Evolutionary conservation across 179 eudicot genomes (phyloP).

Genomic region (Beta macrorhiza): DNA sequence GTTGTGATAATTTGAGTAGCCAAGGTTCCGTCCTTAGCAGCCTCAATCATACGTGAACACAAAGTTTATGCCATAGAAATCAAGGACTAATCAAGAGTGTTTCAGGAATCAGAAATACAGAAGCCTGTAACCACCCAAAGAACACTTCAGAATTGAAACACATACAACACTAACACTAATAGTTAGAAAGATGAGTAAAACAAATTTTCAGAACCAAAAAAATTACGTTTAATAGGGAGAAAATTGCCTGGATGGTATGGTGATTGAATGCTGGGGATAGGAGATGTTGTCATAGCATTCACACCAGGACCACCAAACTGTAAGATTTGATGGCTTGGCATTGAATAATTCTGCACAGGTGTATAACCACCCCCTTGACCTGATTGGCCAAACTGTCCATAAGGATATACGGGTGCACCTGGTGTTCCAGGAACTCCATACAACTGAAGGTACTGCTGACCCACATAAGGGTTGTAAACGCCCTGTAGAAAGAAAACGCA

Average conservation of each 20-base stretch:
- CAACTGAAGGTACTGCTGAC: conserved; percentile 81
- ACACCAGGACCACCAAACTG: conserved; percentile 67
- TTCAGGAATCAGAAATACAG: too few species aligned
- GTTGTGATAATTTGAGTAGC: too few species aligned
- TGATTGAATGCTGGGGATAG: conserved; percentile 65
- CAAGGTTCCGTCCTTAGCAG: not conserved
- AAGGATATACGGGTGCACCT: conserved; percentile 64
- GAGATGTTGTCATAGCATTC: conserved; percentile 52
- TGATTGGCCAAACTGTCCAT: conserved; percentile 69
- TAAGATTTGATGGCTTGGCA: conserved; percentile 77
- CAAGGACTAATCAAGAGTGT: not conserved
- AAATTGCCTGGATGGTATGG: conserved; percentile 65
- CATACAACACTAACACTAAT: not conserved
- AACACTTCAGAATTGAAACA: not conserved
- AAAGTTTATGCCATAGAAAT: not conserved
- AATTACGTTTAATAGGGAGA: conserved; percentile 36
- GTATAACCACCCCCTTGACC: conserved; percentile 58
- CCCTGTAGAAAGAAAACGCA: conserved; percentile 43
- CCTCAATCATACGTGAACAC: not conserved
- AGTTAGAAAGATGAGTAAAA: not conserved
- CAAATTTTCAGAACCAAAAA: conserved; percentile 28
- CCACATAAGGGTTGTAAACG: conserved; percentile 69
- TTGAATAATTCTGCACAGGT: conserved; percentile 60
- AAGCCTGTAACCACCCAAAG: not conserved
- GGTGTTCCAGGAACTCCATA: conserved; percentile 86